Percentiles rank a stretch among this genome's conserved stretches.
Conservation (phyloP, 495 filamentous ascomycete genomes). For the Parathielavia appendiculata region DNA sequence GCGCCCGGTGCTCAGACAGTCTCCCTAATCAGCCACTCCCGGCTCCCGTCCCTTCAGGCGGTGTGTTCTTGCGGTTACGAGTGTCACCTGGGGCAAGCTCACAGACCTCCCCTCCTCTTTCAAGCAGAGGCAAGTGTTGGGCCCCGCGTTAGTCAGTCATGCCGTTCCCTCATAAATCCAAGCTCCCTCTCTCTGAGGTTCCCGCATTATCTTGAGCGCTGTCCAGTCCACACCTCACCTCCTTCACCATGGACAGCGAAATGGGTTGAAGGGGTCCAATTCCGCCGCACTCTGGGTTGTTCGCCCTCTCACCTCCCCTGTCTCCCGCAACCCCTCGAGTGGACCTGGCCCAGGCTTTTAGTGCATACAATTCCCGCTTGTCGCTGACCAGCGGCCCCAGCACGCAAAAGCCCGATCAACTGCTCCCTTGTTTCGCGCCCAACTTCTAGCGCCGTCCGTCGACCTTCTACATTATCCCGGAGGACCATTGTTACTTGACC, state of each 20-base stretch:
- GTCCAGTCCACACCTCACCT: slow-evolving; percentile 6
- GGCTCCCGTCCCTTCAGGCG: not conserved
- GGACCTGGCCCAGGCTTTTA: slow-evolving; percentile 23
- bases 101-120: slow-evolving; percentile 2
- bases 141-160: not conserved
- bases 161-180: slow-evolving; percentile 9
- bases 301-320: slow-evolving; percentile 15
- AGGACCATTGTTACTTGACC: not conserved
- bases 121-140: slow-evolving; percentile 11
- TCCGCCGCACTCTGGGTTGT: slow-evolving; percentile 16
- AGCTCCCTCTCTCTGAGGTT: not conserved
- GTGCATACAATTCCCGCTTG: slow-evolving; percentile 17
- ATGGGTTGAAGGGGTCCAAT: slow-evolving; percentile 21
- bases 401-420: slow-evolving; percentile 14
- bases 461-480: not conserved
- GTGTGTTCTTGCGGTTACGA: slow-evolving; percentile 16
- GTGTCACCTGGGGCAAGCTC: slow-evolving; percentile 16
- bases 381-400: slow-evolving; percentile 23
- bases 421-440: slow-evolving; percentile 15
- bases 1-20: slow-evolving; percentile 19
- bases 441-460: slow-evolving; percentile 14
- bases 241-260: slow-evolving; percentile 23
- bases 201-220: not conserved
- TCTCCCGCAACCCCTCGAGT: slow-evolving; percentile 19
- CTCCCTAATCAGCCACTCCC: slow-evolving; percentile 11